These are phyloP conservation scores for Mycena galopus DNA, from an alignment of 768 basidiomycete genomes.

Conservation along the genomic window DNA sequence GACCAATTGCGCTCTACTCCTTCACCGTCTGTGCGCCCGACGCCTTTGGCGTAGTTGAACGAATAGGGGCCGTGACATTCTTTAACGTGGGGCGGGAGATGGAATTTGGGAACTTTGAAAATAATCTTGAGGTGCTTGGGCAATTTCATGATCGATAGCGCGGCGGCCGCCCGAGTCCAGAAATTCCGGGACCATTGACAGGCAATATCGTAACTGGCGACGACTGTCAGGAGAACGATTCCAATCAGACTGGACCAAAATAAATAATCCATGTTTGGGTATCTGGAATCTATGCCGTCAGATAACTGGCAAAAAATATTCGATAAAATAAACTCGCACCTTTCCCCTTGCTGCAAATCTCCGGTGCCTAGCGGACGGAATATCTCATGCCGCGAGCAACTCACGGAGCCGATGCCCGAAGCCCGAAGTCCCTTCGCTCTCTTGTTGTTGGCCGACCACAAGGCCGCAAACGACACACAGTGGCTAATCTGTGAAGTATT, in stretches of 20 bases:
- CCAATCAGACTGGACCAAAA: neutral
- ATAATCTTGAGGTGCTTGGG: neutral
- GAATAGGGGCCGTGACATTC: slow-evolving; percentile 33
- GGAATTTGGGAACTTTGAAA: neutral
- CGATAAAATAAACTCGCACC: neutral
- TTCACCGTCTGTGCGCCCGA: slow-evolving; percentile 50
- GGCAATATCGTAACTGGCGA: neutral
- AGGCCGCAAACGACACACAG: neutral
- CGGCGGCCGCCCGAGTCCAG: neutral
- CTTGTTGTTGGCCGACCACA: slow-evolving; percentile 31
- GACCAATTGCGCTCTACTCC: slow-evolving; percentile 51
- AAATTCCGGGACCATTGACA: no score
- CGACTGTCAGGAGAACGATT: neutral
- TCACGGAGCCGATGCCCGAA: slow-evolving; percentile 37
- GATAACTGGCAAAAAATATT: neutral
- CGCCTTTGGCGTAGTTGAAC: slow-evolving; percentile 43
- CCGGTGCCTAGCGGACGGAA: slow-evolving; percentile 17
- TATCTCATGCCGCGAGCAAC: no score
- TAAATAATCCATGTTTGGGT: neutral
- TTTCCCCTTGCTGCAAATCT: neutral
- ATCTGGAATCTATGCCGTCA: neutral
- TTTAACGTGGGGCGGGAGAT: neutral
- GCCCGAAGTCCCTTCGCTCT: slow-evolving; percentile 33
- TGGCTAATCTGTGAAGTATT: neutral
- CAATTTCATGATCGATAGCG: neutral